phyloP scores from a whole-genome alignment of 768 basidiomycete species.

The Tricholomella constricta region DNA sequence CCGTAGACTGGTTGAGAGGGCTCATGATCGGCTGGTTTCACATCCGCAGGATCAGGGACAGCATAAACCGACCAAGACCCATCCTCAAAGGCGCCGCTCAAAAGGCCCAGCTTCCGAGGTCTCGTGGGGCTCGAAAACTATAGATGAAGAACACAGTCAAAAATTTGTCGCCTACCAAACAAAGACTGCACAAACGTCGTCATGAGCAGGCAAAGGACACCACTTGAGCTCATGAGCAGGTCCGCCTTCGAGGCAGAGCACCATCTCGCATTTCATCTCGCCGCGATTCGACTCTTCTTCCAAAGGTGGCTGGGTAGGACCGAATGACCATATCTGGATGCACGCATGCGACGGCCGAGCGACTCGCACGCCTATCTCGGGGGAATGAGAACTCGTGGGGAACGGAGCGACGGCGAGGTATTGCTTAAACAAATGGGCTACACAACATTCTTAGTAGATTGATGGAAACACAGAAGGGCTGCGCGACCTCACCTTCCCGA shows the following conservation, averaged over 20 bases:
- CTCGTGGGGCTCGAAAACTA: conserved; percentile 12
- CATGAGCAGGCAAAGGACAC: conserved; percentile 89
- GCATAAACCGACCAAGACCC: conserved; percentile 79
- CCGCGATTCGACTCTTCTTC: conserved; percentile 39
- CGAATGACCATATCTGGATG: conserved; percentile 85
- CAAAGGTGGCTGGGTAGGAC: conserved; percentile 17
- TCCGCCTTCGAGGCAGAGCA: conserved; percentile 82
- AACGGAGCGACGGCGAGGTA: conserved; percentile 85
- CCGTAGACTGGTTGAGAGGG: conserved; percentile 46
- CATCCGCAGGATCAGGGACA: conserved; percentile 72
- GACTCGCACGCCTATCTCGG: conserved; percentile 63
- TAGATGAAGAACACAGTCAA: not conserved
- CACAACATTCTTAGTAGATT: not conserved
- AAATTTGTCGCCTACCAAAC: not conserved
- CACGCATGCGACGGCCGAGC: conserved; percentile 59
- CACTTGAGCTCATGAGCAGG: conserved; percentile 83
- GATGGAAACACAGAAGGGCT: not conserved
- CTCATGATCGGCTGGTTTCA: conserved; percentile 33
- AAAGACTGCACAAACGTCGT: conserved; percentile 35
- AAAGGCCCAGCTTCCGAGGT: conserved; percentile 72
- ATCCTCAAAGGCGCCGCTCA: conserved; percentile 86
- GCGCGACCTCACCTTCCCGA: conserved; percentile 46
- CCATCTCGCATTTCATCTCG: conserved; percentile 76
- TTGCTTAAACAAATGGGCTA: conserved; percentile 62
- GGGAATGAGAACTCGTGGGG: conserved; percentile 63